Evolutionary conservation across 2,329 filamentous ascomycete genomes (phyloP).

Genomic region (Pyrenochaeta sp.): DNA sequence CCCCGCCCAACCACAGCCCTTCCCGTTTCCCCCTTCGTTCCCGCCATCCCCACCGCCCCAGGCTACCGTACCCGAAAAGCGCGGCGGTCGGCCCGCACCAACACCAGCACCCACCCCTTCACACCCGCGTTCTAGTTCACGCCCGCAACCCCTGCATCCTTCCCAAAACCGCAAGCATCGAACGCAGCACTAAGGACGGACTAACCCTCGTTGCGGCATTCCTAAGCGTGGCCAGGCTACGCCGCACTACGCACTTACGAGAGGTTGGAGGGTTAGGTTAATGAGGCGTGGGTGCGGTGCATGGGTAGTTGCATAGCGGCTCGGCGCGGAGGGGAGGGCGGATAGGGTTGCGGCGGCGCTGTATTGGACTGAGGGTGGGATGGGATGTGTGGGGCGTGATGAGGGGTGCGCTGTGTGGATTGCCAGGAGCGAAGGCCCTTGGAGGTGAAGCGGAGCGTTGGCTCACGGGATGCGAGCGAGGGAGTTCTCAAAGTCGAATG

Average conservation of each 20-base stretch:
- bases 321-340: not conserved
- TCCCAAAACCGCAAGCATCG: slow-evolving; percentile 12
- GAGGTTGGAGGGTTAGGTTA: slow-evolving; percentile 6
- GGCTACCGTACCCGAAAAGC: slow-evolving; percentile 4
- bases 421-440: not conserved
- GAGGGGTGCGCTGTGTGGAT: not conserved
- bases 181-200: slow-evolving; percentile 15
- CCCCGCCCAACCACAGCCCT: no score
- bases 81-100: no score
- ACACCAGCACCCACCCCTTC: not conserved
- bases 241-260: slow-evolving; percentile 3
- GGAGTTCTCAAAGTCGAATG: no score
- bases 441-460: no score
- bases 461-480: no score
- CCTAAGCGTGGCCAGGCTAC: slow-evolving; percentile 10
- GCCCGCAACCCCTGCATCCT: not conserved
- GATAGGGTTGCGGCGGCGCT: no score
- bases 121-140: no score
- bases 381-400: slow-evolving; percentile 1
- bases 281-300: slow-evolving; percentile 4
- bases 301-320: slow-evolving; percentile 3
- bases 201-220: slow-evolving; percentile 10
- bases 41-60: not conserved
- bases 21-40: no score
- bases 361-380: not conserved